Evolutionary conservation across 805 yeast genomes (phyloP).

Genomic region (Wickerhamomyces hampshirensis): DNA sequence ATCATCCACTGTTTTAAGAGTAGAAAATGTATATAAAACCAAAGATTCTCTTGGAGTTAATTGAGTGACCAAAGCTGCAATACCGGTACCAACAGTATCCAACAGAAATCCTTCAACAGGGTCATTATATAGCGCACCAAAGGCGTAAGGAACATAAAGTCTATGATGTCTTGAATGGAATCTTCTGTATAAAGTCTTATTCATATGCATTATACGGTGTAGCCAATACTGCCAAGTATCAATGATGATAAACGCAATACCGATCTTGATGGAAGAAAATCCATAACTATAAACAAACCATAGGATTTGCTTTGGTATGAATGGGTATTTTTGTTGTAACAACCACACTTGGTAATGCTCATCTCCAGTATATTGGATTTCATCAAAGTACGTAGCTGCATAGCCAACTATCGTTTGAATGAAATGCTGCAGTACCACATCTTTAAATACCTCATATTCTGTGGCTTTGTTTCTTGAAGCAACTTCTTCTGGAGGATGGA

Average conservation of each 20-base stretch:
- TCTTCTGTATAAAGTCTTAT: slow-evolving; percentile 66
- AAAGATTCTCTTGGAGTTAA: slow-evolving; percentile 75
- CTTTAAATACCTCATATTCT: slow-evolving; percentile 62
- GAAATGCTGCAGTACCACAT: slow-evolving; percentile 80
- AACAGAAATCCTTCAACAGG: slow-evolving; percentile 90
- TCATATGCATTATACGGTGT: slow-evolving; percentile 85
- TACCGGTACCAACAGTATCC: slow-evolving; percentile 89
- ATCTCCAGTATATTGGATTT: slow-evolving; percentile 45
- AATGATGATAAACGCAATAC: slow-evolving; percentile 63
- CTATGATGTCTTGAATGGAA: slow-evolving; percentile 95
- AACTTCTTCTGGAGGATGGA: slow-evolving; percentile 90
- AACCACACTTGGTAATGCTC: slow-evolving; percentile 45
- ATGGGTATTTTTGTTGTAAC: slow-evolving; percentile 25
- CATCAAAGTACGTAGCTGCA: slow-evolving; percentile 51
- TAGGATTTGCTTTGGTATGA: slow-evolving; percentile 44
- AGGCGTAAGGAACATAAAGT: slow-evolving; percentile 93
- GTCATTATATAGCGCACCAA: slow-evolving; percentile 92
- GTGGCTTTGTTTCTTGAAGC: slow-evolving; percentile 69
- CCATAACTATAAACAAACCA: slow-evolving; percentile 58
- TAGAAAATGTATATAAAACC: slow-evolving; percentile 76
- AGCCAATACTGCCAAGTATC: slow-evolving; percentile 96
- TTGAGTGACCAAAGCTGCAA: slow-evolving; percentile 60
- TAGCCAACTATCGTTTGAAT: slow-evolving; percentile 75
- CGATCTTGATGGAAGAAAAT: slow-evolving; percentile 51
- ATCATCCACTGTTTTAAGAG: slow-evolving; percentile 95